Evolutionary conservation across 2,329 filamentous ascomycete genomes (phyloP), one percentile per base, ranked within the genome.

Genomic region (Rhinocladiella mackenziei): DNA sequence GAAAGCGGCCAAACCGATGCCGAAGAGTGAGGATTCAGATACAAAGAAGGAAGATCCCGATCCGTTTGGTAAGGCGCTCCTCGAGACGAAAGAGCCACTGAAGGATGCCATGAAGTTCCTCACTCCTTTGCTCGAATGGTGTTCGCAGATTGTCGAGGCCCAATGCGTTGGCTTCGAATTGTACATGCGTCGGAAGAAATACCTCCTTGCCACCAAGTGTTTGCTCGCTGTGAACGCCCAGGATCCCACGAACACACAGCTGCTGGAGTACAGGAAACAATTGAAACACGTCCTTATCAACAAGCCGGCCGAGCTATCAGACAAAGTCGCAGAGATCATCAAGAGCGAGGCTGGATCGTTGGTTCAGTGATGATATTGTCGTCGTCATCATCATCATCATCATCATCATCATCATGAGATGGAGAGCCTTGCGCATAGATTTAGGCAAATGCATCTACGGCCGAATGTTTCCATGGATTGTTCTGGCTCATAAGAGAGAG

Each of bases 141-240:
- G 82, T 59, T 83, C 89, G 2, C 80, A 84, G 69, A 86, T 81
- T 61, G 78, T 94, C 35, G 81, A 92, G 50, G 86, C 79, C 15
- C 92, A 98, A 67, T 76, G 83, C 54, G 79, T 83, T 39, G 92
- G 89, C 4, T 97, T 96, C 58, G 89, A 97, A 68, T 84, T 98
- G 13, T 89, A 87, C 62, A 74, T 94, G 48, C 77, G 89, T 60
- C 77, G 84, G 91, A 89, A 81, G 62, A 96, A 96, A 71, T 88
- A 86, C 60, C 69, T 94, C 31, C 83, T 94, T 48, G 91, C 92
- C 0, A 75, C 96, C 47, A 86, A 87, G 59, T 95, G 87, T 65
- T 76, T 98, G 41, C 79, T 86, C 36, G 82, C 86, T 13, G 82
- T 87, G 19, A 70, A 80, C 43, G 72, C 75, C 2, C 72, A 96